Base-by-base conservation (phyloP, 2,329 filamentous ascomycete species). In the Raffaelea deltoideospora region DNA sequence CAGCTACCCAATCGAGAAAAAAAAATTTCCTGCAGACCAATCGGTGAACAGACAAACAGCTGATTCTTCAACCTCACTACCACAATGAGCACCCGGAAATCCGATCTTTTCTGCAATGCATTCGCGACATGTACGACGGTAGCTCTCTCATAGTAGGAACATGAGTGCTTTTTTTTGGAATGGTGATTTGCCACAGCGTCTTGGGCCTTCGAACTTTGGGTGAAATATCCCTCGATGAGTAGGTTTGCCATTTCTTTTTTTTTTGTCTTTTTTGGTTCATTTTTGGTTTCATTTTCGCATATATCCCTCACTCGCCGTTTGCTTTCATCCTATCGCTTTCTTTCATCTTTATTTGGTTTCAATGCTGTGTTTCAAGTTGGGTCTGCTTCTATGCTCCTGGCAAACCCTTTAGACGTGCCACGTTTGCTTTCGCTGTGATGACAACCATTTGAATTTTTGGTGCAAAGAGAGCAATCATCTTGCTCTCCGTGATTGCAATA, bases 401-500 rank as follows among this genome's bases (percentile, higher is more conserved):
- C n/a, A n/a, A n/a, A n/a, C n/a, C n/a, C n/a, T n/a, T n/a, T n/a
- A n/a, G n/a, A n/a, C 27, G 13, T 8, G 10, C 13, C 22, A 9
- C 13, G n/a, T 23, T 29, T 31, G 22, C 8, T 30, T 36, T 61
- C 59, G 63, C 64, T 53, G 52, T 78, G 75, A 79, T 79, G 75
- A 79, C 67, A 69, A 59, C 58, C 48, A 56, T 59, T 53, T 57
- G 50, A 54, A 50, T 47, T n/a, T n/a, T n/a, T 50, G 57, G 66
- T 64, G 65, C 71, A 61, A 65, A 76, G 69, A 70, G 67, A 63
- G 61, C 56, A 63, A 63, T 67, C 67, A 65, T 66, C 57, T 63
- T 59, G 64, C 53, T 63, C 70, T 72, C 69, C 46, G 60, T 79
- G 75, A 67, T 61, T 60, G 71, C 67, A 64, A 64, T 69, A 68